phyloP scores from a whole-genome alignment of 2,329 filamentous ascomycete genomes.

The Bipolaris sorokiniana region DNA sequence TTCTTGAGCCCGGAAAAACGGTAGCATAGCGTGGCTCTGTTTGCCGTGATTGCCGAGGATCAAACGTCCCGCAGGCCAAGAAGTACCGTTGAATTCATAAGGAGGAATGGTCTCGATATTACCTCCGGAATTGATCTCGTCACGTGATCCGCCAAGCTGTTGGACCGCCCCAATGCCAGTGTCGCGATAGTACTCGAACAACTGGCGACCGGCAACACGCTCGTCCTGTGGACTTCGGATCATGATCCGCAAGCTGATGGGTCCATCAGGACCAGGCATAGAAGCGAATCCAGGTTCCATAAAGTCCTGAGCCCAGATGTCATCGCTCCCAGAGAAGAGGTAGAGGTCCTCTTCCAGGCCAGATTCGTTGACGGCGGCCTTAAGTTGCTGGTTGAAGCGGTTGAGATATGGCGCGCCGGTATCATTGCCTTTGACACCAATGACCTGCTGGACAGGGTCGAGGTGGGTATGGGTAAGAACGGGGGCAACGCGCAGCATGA shows the following conservation, averaged over 20 bases:
- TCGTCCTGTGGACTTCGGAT: conserved; percentile 33
- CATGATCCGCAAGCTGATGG: conserved; percentile 44
- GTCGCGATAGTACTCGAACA: conserved; percentile 44
- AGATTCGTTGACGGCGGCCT: conserved; percentile 10
- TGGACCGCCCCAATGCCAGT: conserved; percentile 45
- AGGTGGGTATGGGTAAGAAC: conserved; percentile 46
- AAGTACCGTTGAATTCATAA: conserved; percentile 17
- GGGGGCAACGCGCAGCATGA: conserved; percentile 34
- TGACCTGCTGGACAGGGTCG: conserved; percentile 36
- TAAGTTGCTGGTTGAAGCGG: conserved; percentile 28
- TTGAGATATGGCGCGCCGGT: conserved; percentile 2
- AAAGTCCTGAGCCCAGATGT: conserved; percentile 52
- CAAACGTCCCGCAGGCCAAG: conserved; percentile 30
- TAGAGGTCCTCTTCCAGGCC: conserved; percentile 23
- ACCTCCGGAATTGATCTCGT: conserved; percentile 34
- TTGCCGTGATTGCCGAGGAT: conserved; percentile 25
- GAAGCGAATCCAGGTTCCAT: conserved; percentile 50
- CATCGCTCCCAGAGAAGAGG: conserved; percentile 30
- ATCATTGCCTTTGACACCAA: conserved; percentile 28
- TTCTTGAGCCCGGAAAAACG: conserved; percentile 45
- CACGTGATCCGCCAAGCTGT: conserved; percentile 16
- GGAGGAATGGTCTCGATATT: conserved; percentile 53
- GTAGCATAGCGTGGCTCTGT: conserved; percentile 28
- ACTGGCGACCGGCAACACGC: conserved; percentile 38
- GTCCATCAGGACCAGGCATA: conserved; percentile 48